phyloP scores from a whole-genome alignment of 2,329 filamentous ascomycete species.

The Aspergillus piperis region DNA sequence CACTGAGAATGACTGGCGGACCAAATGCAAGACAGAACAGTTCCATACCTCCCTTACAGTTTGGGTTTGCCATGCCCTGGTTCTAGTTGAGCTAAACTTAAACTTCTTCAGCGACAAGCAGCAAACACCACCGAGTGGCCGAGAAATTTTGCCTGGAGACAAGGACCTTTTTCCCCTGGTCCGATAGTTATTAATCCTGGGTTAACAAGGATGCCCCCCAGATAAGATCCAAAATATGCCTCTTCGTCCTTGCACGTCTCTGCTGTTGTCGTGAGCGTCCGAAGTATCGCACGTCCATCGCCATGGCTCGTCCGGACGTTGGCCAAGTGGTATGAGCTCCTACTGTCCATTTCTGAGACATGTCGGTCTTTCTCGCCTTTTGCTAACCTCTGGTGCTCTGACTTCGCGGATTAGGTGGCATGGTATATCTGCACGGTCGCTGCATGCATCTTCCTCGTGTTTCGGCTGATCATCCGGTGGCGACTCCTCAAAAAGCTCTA shows the following conservation, averaged over 20 bases:
- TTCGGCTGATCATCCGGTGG: constrained; percentile 20
- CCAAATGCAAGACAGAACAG: too few relatives aligned
- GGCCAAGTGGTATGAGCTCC: constrained; percentile 21
- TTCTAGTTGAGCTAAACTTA: not conserved
- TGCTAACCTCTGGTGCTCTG: not conserved
- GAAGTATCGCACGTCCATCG: not conserved
- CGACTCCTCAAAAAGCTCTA: constrained; percentile 20
- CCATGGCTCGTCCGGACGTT: constrained; percentile 18
- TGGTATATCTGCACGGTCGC: constrained; percentile 24
- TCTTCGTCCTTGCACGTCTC: not conserved
- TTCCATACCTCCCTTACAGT: too few relatives aligned
- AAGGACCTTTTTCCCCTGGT: not conserved
- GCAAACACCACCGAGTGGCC: not conserved
- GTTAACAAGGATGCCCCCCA: not conserved
- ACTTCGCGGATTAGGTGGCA: constrained; percentile 11
- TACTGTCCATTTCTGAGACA: too few relatives aligned
- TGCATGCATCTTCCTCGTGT: constrained; percentile 18
- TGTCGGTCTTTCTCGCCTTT: not conserved
- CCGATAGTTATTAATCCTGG: not conserved
- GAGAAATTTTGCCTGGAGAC: not conserved
- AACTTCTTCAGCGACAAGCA: not conserved
- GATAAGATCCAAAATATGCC: not conserved
- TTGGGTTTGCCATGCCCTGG: not conserved
- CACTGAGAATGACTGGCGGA: too few relatives aligned
- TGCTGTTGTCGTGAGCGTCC: not conserved